phyloP scores from a whole-genome alignment of 495 filamentous ascomycete genomes.

The Penicillium herquei region DNA sequence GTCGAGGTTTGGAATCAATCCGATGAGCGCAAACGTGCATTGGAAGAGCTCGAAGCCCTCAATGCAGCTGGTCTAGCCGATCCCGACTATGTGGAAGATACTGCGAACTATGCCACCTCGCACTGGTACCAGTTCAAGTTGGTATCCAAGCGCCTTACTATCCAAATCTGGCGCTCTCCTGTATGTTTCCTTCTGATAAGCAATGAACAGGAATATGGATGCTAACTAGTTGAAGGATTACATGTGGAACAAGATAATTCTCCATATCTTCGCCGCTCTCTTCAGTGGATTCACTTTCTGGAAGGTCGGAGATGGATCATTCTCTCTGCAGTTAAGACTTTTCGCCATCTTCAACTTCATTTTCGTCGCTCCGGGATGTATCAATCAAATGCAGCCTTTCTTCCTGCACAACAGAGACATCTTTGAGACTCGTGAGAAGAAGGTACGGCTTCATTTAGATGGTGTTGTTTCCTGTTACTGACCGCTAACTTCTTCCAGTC shows the following conservation, averaged over 20 bases:
- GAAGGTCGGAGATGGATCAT: slow-evolving; percentile 42
- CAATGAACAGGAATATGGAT: slow-evolving; percentile 31
- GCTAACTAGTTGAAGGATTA: slow-evolving; percentile 28
- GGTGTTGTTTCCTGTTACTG: slow-evolving; percentile 10
- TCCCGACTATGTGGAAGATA: slow-evolving; percentile 41
- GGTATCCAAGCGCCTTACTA: slow-evolving; percentile 63
- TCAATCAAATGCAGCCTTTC: slow-evolving; percentile 85
- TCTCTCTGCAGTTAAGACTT: slow-evolving; percentile 35
- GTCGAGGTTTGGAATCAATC: slow-evolving; percentile 51
- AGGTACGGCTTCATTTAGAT: slow-evolving; percentile 38
- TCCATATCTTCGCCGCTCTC: slow-evolving; percentile 39
- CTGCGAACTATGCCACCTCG: slow-evolving; percentile 45
- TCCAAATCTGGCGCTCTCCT: slow-evolving; percentile 81
- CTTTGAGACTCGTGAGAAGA: slow-evolving; percentile 70
- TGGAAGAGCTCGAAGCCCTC: slow-evolving; percentile 62
- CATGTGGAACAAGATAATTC: slow-evolving; percentile 43
- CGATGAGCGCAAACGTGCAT: slow-evolving; percentile 56
- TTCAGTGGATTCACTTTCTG: slow-evolving; percentile 49
- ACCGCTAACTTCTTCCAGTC: slow-evolving; percentile 51
- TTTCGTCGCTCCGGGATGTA: slow-evolving; percentile 73
- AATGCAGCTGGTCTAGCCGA: slow-evolving; percentile 43
- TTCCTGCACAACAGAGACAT: slow-evolving; percentile 77
- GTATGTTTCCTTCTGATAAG: slow-evolving; percentile 67
- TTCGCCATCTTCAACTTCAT: slow-evolving; percentile 72
- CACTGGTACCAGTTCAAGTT: slow-evolving; percentile 48